These are phyloP conservation scores for Thielaviopsis punctulata DNA, from an alignment of 2,329 filamentous ascomycete species.

Conservation along the genomic window DNA sequence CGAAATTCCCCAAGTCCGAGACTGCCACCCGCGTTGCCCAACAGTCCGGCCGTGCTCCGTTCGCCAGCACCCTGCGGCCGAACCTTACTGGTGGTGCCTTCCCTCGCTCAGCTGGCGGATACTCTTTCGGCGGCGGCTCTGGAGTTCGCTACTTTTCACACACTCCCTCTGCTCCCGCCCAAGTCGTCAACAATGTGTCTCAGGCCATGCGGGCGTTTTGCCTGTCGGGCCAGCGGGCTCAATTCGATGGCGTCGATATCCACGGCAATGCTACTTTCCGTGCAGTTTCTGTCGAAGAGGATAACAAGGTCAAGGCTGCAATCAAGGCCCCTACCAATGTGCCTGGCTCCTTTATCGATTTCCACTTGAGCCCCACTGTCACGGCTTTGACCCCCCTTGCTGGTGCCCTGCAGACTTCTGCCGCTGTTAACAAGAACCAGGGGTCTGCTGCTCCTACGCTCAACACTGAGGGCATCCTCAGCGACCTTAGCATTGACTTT, in stretches of 20 bases:
- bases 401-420: constrained; percentile 23
- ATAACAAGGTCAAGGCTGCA: constrained; percentile 21
- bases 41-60: constrained; percentile 58
- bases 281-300: constrained; percentile 54
- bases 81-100: constrained; percentile 81
- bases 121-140: constrained; percentile 42
- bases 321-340: constrained; percentile 34
- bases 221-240: constrained; percentile 75
- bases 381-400: constrained; percentile 67
- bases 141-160: constrained; percentile 75
- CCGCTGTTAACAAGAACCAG: constrained; percentile 11
- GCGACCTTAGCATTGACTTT: constrained; percentile 76
- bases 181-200: constrained; percentile 91
- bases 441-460: constrained; percentile 40
- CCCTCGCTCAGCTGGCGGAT: constrained; percentile 77
- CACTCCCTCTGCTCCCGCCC: constrained; percentile 64
- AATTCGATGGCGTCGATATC: constrained; percentile 61
- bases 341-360: constrained; percentile 75
- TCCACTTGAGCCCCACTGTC: constrained; percentile 72
- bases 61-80: constrained; percentile 73
- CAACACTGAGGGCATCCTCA: constrained; percentile 68
- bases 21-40: constrained; percentile 9
- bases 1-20: constrained; percentile 10
- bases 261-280: constrained; percentile 67
- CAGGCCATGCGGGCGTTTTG: constrained; percentile 82